Base-by-base conservation (phyloP, 441 rosid genomes). In the Hura crepitans region DNA sequence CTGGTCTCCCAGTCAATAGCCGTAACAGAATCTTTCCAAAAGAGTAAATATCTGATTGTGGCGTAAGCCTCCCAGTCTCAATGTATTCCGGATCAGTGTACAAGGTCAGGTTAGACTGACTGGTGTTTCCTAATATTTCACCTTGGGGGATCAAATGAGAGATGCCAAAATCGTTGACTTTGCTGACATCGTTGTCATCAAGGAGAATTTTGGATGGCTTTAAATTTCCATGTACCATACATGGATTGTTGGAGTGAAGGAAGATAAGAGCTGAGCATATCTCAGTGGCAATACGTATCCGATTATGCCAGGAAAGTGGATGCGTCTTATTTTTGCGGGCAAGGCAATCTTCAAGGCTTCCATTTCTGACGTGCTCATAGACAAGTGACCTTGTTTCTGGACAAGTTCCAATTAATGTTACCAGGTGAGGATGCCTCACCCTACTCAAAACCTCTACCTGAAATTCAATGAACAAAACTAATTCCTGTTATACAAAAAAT, bases 341-440 rank as follows among this genome's bases (percentile, higher is more conserved):
- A 62, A 91, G 87, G 73, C 81, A 82, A 72, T 89, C 91, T 79
- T 89, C 87, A 4, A 91, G 95, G 81, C 90, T 89, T 59, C 96
- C 88, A 30, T 82, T 87, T 72, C 79, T 81, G 58, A 88, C 81
- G 68, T 89, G 88, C 79, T 93, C 95, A 27, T 82, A 87, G 61
- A 91, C 84, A 66, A 94, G 82, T 50, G 97, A 87, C 77, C 87
- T 86, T 27, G 92, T 86, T 74, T 89, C 97, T 5, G 88, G 83
- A 78, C 98, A 91, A 67, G 86, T 78, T 72, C 97, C 98, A 64
- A 94, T 75, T 39, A 91, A 33, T 15, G 85, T 86, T 57, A 89
- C 84, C 79, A 94, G 81, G 80, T 94, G 84, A 54, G 97, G 97
- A 82, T 94, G 98, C 77, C 97, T 85, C 76, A 91, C 83, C 76